A percentile compares a stretch with the other conserved stretches of the same genome.
Conservation (phyloP, 495 filamentous ascomycete genomes). For the Lophium mytilinum region DNA sequence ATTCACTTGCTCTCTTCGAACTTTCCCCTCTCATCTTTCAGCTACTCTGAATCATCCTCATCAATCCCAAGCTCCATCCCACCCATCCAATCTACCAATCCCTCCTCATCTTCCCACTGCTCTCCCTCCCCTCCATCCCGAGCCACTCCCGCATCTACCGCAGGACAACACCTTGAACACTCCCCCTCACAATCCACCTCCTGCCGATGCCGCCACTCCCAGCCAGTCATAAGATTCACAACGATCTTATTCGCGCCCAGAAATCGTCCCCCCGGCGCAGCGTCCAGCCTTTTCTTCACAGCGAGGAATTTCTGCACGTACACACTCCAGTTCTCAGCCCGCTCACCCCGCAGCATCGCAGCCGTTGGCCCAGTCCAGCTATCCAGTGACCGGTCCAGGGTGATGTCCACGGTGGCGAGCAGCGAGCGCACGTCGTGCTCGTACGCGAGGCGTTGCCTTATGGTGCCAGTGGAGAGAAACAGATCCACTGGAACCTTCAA, state of each 20-base stretch:
- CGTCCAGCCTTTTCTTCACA: not conserved
- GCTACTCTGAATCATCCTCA: too few species aligned
- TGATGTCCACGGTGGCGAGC: not conserved
- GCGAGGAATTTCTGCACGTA: not conserved
- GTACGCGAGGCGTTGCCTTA: not conserved
- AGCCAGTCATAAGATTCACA: not conserved
- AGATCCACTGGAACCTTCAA: not conserved
- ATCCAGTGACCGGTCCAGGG: not conserved
- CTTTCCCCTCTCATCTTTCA: too few species aligned
- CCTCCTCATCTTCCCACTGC: not conserved
- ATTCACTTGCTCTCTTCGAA: too few species aligned
- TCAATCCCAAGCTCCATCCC: not conserved
- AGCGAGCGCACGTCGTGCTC: not conserved
- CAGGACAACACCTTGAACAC: not conserved
- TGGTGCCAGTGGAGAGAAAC: not conserved
- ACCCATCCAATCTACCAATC: not conserved
- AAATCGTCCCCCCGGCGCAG: not conserved
- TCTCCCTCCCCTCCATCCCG: not conserved
- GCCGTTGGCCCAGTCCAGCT: not conserved
- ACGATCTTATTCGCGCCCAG: not conserved
- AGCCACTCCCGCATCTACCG: not conserved
- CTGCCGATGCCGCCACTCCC: not conserved
- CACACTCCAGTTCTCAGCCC: not conserved
- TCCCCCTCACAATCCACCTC: not conserved
- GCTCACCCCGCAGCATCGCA: not conserved